Conservation (phyloP, 176 grass and related monocot species). For the Carex parvula region DNA sequence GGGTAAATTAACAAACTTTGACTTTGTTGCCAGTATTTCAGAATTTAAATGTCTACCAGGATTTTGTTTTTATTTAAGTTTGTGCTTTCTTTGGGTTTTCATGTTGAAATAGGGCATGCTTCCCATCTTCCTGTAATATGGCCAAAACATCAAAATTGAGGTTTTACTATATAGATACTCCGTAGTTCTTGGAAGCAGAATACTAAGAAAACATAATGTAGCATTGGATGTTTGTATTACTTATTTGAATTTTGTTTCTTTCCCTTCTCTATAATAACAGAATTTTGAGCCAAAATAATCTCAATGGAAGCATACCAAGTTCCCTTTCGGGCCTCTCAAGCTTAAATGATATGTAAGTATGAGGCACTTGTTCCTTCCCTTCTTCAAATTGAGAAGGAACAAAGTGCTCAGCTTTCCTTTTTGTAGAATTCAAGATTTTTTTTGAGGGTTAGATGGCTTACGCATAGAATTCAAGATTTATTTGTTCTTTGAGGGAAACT, state of each 20-base stretch:
- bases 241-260: conserved; percentile 10
- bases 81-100: neutral
- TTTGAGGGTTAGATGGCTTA: neutral
- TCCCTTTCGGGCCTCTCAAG: conserved; percentile 57
- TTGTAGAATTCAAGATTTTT: neutral
- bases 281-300: conserved; percentile 82
- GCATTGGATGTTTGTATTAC: neutral
- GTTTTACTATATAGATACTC: neutral
- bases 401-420: neutral
- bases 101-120: neutral
- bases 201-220: neutral
- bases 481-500: neutral
- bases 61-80: neutral
- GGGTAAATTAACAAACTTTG: no score
- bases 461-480: neutral
- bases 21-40: neutral
- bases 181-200: neutral
- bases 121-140: neutral
- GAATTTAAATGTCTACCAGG: neutral
- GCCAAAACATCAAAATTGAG: neutral
- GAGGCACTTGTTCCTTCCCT: conserved; percentile 21
- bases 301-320: conserved; percentile 65
- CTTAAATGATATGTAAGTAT: conserved; percentile 80
- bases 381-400: conserved; percentile 19
- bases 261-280: conserved; percentile 39